A percentile compares a stretch with the other conserved stretches of the same genome.
phyloP scores from a whole-genome alignment of 345 rosid species.

The Hevea brasiliensis region DNA sequence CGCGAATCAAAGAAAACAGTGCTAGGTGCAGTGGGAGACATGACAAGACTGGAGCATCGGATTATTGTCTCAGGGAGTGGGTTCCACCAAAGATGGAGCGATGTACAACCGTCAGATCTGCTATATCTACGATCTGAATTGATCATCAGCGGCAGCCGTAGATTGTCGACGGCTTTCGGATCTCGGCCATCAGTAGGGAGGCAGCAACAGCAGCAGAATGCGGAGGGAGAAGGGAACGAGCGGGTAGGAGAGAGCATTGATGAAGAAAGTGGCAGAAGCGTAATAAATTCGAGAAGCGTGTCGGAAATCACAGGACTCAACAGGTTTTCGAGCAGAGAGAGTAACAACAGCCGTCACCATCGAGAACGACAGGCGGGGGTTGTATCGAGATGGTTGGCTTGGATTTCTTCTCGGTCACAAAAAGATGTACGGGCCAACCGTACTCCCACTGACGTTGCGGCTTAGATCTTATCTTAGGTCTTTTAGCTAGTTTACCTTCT shows the following conservation, averaged over 20 bases:
- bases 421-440: conserved; percentile 27
- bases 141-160: conserved; percentile 56
- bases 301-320: conserved; percentile 72
- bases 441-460: neutral
- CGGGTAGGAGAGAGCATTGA: neutral
- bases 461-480: neutral
- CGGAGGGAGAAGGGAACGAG: neutral
- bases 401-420: conserved; percentile 21
- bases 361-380: conserved; percentile 49
- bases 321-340: conserved; percentile 46
- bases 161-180: conserved; percentile 21
- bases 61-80: conserved; percentile 55
- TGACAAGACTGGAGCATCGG: conserved; percentile 61
- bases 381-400: conserved; percentile 40
- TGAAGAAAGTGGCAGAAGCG: conserved; percentile 42
- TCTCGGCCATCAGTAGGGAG: conserved; percentile 13
- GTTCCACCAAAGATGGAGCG: conserved; percentile 66
- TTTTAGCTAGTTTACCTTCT: too few relatives aligned
- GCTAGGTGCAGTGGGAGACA: neutral
- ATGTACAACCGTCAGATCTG: conserved; percentile 70
- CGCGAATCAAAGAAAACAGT: neutral
- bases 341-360: conserved; percentile 19
- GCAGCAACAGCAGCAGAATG: conserved; percentile 7
- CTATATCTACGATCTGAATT: conserved; percentile 67
- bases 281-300: conserved; percentile 65